Percentiles rank a stretch among this genome's conserved stretches.
These are phyloP conservation scores for Aleurites moluccanus DNA, from an alignment of 441 rosid species.

Conservation along the genomic window DNA sequence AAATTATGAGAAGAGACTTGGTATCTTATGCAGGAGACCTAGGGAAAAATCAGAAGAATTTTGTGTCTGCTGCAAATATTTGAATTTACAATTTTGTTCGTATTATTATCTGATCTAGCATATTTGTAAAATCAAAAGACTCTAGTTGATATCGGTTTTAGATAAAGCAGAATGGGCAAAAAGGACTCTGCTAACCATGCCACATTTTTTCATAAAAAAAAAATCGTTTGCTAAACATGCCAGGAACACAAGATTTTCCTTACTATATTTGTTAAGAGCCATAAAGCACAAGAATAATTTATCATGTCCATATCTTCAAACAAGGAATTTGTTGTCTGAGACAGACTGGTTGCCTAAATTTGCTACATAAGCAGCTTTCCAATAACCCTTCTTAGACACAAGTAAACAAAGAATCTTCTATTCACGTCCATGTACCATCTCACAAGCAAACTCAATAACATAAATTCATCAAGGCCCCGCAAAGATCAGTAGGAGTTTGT, in stretches of 20 bases:
- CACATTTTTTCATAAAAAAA: not conserved
- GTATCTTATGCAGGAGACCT: not conserved
- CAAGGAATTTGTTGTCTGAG: not conserved
- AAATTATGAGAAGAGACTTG: not conserved
- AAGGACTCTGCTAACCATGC: not conserved
- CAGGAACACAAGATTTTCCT: not conserved
- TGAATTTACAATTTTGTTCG: not conserved
- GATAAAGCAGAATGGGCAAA: not conserved
- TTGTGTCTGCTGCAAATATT: not conserved
- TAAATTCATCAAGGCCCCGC: not conserved
- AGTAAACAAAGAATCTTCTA: not conserved
- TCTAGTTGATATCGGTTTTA: not conserved
- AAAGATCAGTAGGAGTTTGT: not conserved
- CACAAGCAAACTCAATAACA: not conserved
- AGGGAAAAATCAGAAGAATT: not conserved
- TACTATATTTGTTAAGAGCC: not conserved
- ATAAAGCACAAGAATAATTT: slow-evolving; percentile 1
- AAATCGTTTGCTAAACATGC: not conserved
- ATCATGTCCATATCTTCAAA: slow-evolving; percentile 1
- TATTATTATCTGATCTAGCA: not conserved
- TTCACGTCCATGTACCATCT: not conserved
- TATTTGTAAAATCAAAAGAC: slow-evolving; percentile 1
- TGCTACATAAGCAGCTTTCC: slow-evolving; percentile 1
- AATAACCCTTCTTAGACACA: not conserved
- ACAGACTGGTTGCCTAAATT: not conserved